Base-by-base conservation (phyloP, 1,284 basidiomycete species). In the Sporisorium scitamineum region DNA sequence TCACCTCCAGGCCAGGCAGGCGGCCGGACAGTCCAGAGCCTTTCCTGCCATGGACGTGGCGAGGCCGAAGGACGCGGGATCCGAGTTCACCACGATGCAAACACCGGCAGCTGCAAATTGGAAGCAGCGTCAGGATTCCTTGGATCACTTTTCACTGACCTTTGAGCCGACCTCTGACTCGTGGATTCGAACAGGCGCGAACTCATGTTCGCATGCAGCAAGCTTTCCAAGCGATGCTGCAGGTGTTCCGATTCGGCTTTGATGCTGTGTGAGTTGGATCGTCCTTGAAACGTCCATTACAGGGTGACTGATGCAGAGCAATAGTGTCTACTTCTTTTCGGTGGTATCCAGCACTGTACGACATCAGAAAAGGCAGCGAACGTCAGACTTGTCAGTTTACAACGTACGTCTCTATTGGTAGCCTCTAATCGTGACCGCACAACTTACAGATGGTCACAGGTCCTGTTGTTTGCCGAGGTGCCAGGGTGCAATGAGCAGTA, bases 371-470 rank as follows among this genome's bases (percentile, higher is more conserved):
- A 39, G 37, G 39, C 37, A 39, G 4, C 37, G 37, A 10, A 13
- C 13, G 14, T 39, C 22, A 53, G 32, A 24, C 29, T 53, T n/a
- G 52, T 53, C 34, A 53, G 52, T 16, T n/a, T 18, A 7, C 4
- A 22, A 14, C 3, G 22, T 24, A 37, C 52, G 10, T 34, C 6
- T 20, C 50, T 2, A 37, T 16, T 16, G 22, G 13, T 22, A 37
- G 39, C 20, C 1, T 8, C 34, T 3, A 0, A 5, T 9, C 3
- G 20, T 37, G 5, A n/a, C 8, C 5, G 34, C n/a, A 22, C n/a
- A 37, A 69, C 75, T 67, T 60, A 78, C 75, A 54, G 20, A 80
- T 75, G 3, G 78, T 80, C 7, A 80, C 78, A 7, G 78, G 78
- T 22, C 72, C 70, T 72, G 42, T 29, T 13, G 29, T 1, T 11